These are phyloP conservation scores for Chimonanthus praecox DNA, from an alignment of 164 flowering plant genomes.

Conservation along the genomic window DNA sequence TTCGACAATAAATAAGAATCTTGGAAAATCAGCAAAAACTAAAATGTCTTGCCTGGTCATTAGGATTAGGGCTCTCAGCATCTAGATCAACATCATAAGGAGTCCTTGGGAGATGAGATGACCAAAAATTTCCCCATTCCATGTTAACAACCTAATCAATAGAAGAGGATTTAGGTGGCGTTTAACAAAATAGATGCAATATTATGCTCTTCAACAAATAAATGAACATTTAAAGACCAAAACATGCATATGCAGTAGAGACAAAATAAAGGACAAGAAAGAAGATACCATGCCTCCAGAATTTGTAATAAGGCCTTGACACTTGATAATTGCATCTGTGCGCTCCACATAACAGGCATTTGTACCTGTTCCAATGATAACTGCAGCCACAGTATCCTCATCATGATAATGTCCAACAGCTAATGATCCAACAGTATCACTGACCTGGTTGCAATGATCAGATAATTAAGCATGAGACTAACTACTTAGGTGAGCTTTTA, in stretches of 20 bases:
- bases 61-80: conserved; percentile 75
- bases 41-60: conserved; percentile 54
- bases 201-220: not conserved
- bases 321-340: conserved; percentile 83
- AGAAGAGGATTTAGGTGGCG: not conserved
- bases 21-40: not conserved
- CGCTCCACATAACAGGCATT: conserved; percentile 95
- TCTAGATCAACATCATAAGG: conserved; percentile 76
- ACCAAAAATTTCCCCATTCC: conserved; percentile 98
- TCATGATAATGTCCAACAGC: conserved; percentile 89
- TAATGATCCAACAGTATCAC: conserved; percentile 92
- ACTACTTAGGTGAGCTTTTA: not conserved
- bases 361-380: conserved; percentile 89
- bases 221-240: no score
- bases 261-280: conserved; percentile 1
- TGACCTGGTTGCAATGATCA: conserved; percentile 48
- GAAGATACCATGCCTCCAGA: conserved; percentile 82
- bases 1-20: not conserved
- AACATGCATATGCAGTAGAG: no score
- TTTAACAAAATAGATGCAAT: not conserved
- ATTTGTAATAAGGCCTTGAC: conserved; percentile 72
- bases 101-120: conserved; percentile 90
- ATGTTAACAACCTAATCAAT: conserved; percentile 69
- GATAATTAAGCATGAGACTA: conserved; percentile 2
- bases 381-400: conserved; percentile 88